phyloP scores from a whole-genome alignment of 345 rosid genomes.

The Ceriops tagal region DNA sequence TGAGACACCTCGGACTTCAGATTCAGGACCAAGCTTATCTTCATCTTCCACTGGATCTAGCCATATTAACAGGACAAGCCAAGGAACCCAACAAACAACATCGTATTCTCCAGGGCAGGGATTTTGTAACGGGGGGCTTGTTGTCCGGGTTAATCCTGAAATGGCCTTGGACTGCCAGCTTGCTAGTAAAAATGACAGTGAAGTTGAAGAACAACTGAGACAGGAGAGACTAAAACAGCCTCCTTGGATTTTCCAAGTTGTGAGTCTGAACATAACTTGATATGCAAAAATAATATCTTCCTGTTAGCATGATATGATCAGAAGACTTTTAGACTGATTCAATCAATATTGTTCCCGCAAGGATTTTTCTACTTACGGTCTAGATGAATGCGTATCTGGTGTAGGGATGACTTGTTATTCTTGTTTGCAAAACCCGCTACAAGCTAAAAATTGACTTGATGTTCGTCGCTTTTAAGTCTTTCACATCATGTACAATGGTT shows the following conservation, averaged over 20 bases:
- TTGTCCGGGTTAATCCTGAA: conserved; percentile 26
- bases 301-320: conserved; percentile 26
- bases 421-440: conserved; percentile 26
- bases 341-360: conserved; percentile 36
- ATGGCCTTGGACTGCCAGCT: conserved; percentile 22
- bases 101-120: conserved; percentile 11
- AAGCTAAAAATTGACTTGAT: conserved; percentile 15
- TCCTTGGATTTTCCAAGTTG: conserved; percentile 78
- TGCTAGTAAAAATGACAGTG: conserved; percentile 25
- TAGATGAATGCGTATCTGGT: conserved; percentile 20
- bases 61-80: conserved; percentile 38
- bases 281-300: conserved; percentile 15
- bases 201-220: conserved; percentile 49
- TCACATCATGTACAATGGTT: background rate
- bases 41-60: conserved; percentile 77
- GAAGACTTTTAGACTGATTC: conserved; percentile 27
- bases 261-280: conserved; percentile 70
- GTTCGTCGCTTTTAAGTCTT: background rate
- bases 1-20: conserved; percentile 38
- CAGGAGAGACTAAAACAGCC: conserved; percentile 57
- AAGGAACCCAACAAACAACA: conserved; percentile 3
- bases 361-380: conserved; percentile 16
- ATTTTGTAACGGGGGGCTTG: conserved; percentile 17
- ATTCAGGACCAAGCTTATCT: conserved; percentile 61
- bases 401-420: conserved; percentile 29